Conservation (phyloP, 257 asterid species). For the Przewalskia tangutica region DNA sequence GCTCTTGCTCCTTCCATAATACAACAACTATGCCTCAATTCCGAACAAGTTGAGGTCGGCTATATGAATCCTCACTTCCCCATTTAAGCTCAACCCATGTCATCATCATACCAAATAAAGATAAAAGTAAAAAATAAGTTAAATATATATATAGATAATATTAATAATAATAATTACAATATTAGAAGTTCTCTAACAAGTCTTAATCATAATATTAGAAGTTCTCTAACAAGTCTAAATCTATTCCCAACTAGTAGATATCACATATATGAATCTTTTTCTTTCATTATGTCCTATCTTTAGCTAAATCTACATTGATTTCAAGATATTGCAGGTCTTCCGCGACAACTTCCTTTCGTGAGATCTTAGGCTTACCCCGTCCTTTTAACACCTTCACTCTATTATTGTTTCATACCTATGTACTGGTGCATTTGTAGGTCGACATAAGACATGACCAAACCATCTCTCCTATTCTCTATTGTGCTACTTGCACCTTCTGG, state of each 20-base stretch:
- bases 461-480: too few relatives aligned
- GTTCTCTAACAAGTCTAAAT: too few relatives aligned
- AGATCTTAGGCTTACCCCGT: neutral
- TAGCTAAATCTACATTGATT: neutral
- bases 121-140: neutral
- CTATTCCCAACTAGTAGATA: neutral
- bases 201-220: too few relatives aligned
- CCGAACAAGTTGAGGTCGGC: neutral
- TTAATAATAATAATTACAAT: neutral
- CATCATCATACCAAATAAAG: neutral
- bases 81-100: neutral
- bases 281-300: neutral
- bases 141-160: too few relatives aligned
- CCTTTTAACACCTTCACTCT: neutral
- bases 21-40: neutral
- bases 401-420: too few relatives aligned
- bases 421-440: too few relatives aligned
- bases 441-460: too few relatives aligned
- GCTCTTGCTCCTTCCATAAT: too few relatives aligned
- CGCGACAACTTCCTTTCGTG: neutral
- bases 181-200: neutral
- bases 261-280: neutral
- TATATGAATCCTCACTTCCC: neutral
- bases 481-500: too few relatives aligned
- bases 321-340: neutral